Percentiles rank a stretch among this genome's conserved stretches.
These are phyloP conservation scores for Casuarina glauca DNA, from an alignment of 306 rosid species.

Conservation along the genomic window DNA sequence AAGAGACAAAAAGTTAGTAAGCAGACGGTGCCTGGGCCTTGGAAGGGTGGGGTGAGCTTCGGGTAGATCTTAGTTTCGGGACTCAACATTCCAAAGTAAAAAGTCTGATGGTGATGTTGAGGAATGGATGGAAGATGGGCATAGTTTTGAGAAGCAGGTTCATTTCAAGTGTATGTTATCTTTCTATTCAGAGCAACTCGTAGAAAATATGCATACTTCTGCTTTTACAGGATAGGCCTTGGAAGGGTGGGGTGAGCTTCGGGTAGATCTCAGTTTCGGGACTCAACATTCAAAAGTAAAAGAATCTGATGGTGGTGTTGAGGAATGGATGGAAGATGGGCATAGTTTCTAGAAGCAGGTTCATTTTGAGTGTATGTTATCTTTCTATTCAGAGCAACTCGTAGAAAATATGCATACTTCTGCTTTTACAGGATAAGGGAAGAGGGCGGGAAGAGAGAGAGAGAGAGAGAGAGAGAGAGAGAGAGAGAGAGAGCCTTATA, in stretches of 20 bases:
- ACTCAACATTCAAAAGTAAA: background rate
- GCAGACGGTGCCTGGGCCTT: background rate
- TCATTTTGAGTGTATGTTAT: background rate
- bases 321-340: background rate
- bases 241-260: background rate
- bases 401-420: background rate
- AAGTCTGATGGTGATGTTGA: background rate
- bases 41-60: background rate
- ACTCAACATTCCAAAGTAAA: background rate
- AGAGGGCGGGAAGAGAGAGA: background rate
- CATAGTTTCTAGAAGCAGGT: background rate
- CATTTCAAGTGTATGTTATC: background rate
- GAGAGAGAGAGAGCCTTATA: conserved; percentile 3
- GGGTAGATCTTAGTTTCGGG: background rate
- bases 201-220: background rate
- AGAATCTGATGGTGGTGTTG: background rate
- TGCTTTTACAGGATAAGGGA: background rate
- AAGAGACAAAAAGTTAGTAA: background rate
- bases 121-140: background rate
- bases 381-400: background rate
- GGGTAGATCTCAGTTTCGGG: background rate
- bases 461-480: background rate
- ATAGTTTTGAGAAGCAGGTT: background rate
- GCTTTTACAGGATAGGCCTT: background rate
- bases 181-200: background rate